These are phyloP conservation scores for Cyclocybe cylindracea DNA, from an alignment of 768 basidiomycete species.

Conservation along the genomic window DNA sequence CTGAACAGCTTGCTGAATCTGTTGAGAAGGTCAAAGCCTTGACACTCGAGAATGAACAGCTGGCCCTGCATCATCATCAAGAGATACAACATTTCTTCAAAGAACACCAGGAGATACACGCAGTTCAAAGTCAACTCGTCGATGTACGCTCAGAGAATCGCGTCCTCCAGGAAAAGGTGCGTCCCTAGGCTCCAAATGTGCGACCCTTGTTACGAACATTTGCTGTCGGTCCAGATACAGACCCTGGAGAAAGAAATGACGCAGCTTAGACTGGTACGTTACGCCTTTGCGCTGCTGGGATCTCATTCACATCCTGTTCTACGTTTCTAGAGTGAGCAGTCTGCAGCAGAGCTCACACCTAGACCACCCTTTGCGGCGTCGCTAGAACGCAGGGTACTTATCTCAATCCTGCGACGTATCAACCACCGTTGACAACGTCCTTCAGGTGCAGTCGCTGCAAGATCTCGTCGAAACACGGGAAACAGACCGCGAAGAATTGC, in stretches of 20 bases:
- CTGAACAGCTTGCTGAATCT: slow-evolving; percentile 17
- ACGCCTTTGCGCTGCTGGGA: neutral
- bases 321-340: neutral
- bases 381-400: slow-evolving; percentile 16
- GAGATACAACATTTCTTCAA: slow-evolving; percentile 7
- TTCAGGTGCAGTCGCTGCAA: slow-evolving; percentile 24
- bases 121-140: slow-evolving; percentile 5
- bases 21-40: slow-evolving; percentile 15
- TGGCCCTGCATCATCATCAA: slow-evolving; percentile 9
- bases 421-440: neutral
- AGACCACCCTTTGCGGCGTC: neutral
- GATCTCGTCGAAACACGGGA: slow-evolving; percentile 16
- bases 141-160: slow-evolving; percentile 8
- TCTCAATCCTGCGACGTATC: neutral
- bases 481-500: slow-evolving; percentile 20
- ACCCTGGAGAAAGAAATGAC: neutral
- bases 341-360: neutral
- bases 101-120: slow-evolving; percentile 5
- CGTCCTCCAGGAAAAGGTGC: slow-evolving; percentile 7
- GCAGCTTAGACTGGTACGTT: neutral
- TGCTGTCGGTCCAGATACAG: slow-evolving; percentile 2
- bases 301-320: neutral
- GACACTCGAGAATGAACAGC: slow-evolving; percentile 16
- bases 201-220: neutral
- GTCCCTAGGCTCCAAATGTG: neutral